Conservation (phyloP, 2,329 filamentous ascomycete genomes). For the Cryphonectria radicalis region DNA sequence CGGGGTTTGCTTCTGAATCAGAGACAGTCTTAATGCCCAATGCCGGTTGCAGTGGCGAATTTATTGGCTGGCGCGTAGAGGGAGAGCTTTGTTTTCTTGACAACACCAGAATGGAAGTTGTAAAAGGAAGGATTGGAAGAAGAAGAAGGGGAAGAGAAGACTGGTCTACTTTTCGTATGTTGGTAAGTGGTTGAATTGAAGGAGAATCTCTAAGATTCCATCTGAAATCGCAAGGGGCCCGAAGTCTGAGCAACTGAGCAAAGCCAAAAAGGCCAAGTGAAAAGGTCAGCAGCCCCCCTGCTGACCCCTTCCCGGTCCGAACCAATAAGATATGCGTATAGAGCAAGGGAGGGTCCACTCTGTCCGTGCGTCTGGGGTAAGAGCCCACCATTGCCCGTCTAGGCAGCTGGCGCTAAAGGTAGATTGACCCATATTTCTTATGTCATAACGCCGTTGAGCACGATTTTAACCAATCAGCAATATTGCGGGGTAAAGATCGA, state of each 20-base stretch:
- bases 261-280: not conserved
- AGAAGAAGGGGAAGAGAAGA: not conserved
- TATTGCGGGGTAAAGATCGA: slow-evolving; percentile 25
- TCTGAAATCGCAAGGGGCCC: not conserved
- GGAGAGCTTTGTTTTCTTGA: not conserved
- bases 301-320: not conserved
- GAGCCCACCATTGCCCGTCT: slow-evolving; percentile 16
- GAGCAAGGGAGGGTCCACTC: slow-evolving; percentile 11
- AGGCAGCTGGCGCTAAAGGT: slow-evolving; percentile 3
- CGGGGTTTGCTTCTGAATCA: slow-evolving; percentile 2
- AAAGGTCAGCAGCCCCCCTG: not conserved
- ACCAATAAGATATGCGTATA: not conserved
- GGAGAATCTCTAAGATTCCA: not conserved
- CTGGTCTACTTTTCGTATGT: not conserved
- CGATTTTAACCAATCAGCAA: slow-evolving; percentile 14
- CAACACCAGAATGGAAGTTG: not conserved
- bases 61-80: not conserved
- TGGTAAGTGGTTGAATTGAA: not conserved
- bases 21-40: not conserved
- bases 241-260: not conserved
- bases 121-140: not conserved
- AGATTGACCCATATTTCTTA: not conserved
- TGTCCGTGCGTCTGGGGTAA: slow-evolving; percentile 21
- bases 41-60: slow-evolving; percentile 4
- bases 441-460: slow-evolving; percentile 6